Evolutionary conservation across 2,329 filamentous ascomycete species (phyloP).

Genomic region (Byssoonygena ceratinophila): DNA sequence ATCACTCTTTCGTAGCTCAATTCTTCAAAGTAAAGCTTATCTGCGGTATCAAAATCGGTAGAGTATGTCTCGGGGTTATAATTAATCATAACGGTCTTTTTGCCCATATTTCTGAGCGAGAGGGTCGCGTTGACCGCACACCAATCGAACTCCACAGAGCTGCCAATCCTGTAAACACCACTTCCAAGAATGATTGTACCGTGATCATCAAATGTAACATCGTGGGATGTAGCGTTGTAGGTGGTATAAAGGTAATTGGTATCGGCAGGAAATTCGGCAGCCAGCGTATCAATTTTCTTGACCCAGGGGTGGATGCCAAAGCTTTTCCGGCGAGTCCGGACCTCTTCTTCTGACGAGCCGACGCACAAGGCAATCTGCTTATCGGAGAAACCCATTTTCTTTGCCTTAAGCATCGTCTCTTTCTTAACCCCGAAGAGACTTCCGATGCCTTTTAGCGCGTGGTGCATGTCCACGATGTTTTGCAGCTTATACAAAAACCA

Average conservation of each 20-base stretch:
- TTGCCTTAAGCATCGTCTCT: slow-evolving; percentile 78
- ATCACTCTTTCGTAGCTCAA: slow-evolving; percentile 94
- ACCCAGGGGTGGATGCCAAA: slow-evolving; percentile 92
- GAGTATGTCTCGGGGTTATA: slow-evolving; percentile 70
- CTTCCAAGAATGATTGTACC: slow-evolving; percentile 81
- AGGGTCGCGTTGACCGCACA: slow-evolving; percentile 85
- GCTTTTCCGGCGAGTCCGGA: slow-evolving; percentile 70
- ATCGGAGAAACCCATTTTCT: slow-evolving; percentile 97
- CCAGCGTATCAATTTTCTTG: slow-evolving; percentile 96
- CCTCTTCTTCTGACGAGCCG: slow-evolving; percentile 76
- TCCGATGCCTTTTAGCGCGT: slow-evolving; percentile 73
- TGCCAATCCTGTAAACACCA: slow-evolving; percentile 95
- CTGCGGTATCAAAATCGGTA: slow-evolving; percentile 81
- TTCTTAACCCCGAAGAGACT: slow-evolving; percentile 75
- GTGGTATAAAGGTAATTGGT: slow-evolving; percentile 97
- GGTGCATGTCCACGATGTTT: slow-evolving; percentile 87
- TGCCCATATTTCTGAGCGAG: slow-evolving; percentile 71
- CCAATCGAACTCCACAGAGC: slow-evolving; percentile 98
- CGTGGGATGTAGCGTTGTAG: slow-evolving; percentile 90
- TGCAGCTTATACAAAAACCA: slow-evolving; percentile 99
- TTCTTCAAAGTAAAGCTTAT: slow-evolving; percentile 94
- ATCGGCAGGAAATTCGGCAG: slow-evolving; percentile 88
- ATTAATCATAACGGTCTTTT: slow-evolving; percentile 98
- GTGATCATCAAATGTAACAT: slow-evolving; percentile 87
- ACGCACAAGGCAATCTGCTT: slow-evolving; percentile 84